Percentiles rank a stretch among this genome's conserved stretches.
Conservation (phyloP, 2,329 filamentous ascomycete genomes). For the Annulohypoxylon truncatum region DNA sequence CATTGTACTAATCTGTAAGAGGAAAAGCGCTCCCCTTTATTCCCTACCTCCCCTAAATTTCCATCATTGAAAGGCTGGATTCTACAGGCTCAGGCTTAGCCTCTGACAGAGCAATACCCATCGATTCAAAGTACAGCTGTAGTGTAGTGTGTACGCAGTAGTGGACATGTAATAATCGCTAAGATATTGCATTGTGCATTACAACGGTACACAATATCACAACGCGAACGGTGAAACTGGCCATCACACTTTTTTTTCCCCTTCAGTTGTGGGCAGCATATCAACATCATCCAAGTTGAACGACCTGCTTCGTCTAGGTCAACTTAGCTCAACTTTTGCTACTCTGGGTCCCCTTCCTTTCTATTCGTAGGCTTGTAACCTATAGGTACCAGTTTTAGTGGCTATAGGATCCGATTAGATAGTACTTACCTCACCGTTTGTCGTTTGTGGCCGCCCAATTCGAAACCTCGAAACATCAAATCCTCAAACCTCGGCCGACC, state of each 20-base stretch:
- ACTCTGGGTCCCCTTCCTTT: constrained; percentile 1
- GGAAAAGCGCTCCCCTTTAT: constrained; percentile 47
- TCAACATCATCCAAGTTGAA: constrained; percentile 16
- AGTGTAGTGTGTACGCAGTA: not conserved
- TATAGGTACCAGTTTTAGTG: constrained; percentile 10
- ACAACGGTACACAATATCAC: constrained; percentile 37
- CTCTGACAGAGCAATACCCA: constrained; percentile 14
- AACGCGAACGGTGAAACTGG: constrained; percentile 32
- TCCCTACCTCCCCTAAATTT: constrained; percentile 42
- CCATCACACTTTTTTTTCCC: constrained; percentile 25
- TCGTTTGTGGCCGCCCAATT: constrained; percentile 37
- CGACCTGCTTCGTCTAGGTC: constrained; percentile 21
- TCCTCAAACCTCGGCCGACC: constrained; percentile 20
- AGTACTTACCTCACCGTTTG: constrained; percentile 34
- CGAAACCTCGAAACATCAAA: constrained; percentile 16
- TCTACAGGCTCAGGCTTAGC: not conserved
- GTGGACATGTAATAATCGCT: constrained; percentile 2
- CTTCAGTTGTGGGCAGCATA: constrained; percentile 22
- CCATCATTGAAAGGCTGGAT: constrained; percentile 30
- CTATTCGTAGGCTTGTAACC: not conserved
- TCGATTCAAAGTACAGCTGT: constrained; percentile 12
- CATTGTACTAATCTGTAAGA: constrained; percentile 37
- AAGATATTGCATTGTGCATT: constrained; percentile 31
- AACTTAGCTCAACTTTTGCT: constrained; percentile 5
- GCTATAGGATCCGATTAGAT: constrained; percentile 26